A percentile compares a stretch with the other conserved stretches of the same genome.
Evolutionary conservation across 2,329 filamentous ascomycete species (phyloP).

Genomic region (Alternaria solani): DNA sequence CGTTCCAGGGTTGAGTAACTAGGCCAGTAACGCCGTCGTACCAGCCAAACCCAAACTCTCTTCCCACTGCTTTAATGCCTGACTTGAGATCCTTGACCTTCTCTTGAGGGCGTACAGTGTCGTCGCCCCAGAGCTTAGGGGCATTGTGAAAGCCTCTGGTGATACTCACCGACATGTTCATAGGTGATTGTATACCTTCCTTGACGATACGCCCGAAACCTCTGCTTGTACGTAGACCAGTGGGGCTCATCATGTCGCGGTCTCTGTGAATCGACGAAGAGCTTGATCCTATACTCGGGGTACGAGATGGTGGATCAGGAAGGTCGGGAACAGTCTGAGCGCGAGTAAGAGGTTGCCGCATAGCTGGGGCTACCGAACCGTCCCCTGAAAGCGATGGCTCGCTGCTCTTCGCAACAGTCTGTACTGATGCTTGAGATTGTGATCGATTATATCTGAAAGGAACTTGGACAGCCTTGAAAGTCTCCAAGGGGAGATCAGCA

Average conservation of each 20-base stretch:
- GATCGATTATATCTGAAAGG: conserved; percentile 11
- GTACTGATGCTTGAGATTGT: conserved; percentile 14
- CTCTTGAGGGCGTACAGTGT: conserved; percentile 29
- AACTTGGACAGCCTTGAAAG: conserved; percentile 50
- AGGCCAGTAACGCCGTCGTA: conserved; percentile 36
- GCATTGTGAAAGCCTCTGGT: conserved; percentile 32
- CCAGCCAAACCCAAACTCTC: conserved; percentile 33
- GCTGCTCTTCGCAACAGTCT: conserved; percentile 3
- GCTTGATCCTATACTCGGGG: conserved; percentile 2
- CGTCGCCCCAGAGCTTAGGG: conserved; percentile 34
- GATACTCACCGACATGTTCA: conserved; percentile 25
- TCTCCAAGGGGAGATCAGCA: conserved; percentile 69
- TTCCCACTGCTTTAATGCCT: conserved; percentile 28
- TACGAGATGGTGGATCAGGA: background rate
- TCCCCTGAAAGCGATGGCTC: background rate
- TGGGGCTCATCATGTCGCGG: conserved; percentile 31
- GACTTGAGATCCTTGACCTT: conserved; percentile 29
- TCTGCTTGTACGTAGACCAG: conserved; percentile 25
- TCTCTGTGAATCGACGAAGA: conserved; percentile 12
- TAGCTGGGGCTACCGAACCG: background rate
- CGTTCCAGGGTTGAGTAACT: conserved; percentile 29
- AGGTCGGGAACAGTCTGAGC: background rate
- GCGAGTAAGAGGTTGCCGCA: background rate
- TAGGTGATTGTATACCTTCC: conserved; percentile 19
- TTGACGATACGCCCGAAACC: conserved; percentile 17